These are phyloP conservation scores for Huntiella moniliformis DNA, from an alignment of 2,329 filamentous ascomycete species.

Conservation along the genomic window DNA sequence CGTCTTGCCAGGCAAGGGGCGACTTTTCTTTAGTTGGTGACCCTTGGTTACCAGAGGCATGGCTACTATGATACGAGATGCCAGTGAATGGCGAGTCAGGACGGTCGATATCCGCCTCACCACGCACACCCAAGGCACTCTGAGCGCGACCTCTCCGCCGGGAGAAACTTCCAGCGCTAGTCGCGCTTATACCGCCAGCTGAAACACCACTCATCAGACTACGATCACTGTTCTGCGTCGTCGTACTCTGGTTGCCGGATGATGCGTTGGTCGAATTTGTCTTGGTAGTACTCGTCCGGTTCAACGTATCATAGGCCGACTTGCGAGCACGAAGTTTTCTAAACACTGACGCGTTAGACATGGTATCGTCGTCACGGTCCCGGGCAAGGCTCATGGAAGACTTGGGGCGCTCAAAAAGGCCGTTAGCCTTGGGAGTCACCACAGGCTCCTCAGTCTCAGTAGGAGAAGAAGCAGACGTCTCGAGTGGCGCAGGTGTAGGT, in stretches of 20 bases:
- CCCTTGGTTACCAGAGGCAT: conserved; percentile 38
- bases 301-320: conserved; percentile 65
- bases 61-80: conserved; percentile 80
- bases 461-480: neutral
- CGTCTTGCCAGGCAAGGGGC: conserved; percentile 45
- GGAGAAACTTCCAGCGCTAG: conserved; percentile 83
- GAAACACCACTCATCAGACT: conserved; percentile 91
- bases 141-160: conserved; percentile 49
- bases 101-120: conserved; percentile 33
- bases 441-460: conserved; percentile 21
- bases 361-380: conserved; percentile 11
- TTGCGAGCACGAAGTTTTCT: conserved; percentile 43
- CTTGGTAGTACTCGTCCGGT: conserved; percentile 72
- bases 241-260: conserved; percentile 50
- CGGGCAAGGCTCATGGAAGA: conserved; percentile 33
- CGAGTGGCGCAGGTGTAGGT: neutral
- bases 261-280: conserved; percentile 69
- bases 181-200: conserved; percentile 79
- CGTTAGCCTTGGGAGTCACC: conserved; percentile 29
- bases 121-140: conserved; percentile 43
- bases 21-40: conserved; percentile 25
- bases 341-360: conserved; percentile 1
- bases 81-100: conserved; percentile 52
- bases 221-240: conserved; percentile 58
- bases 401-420: conserved; percentile 33